A percentile compares a stretch with the other conserved stretches of the same genome.
Evolutionary conservation across 1,139 yeast species (phyloP).

Genomic region (Diutina ranongensis): DNA sequence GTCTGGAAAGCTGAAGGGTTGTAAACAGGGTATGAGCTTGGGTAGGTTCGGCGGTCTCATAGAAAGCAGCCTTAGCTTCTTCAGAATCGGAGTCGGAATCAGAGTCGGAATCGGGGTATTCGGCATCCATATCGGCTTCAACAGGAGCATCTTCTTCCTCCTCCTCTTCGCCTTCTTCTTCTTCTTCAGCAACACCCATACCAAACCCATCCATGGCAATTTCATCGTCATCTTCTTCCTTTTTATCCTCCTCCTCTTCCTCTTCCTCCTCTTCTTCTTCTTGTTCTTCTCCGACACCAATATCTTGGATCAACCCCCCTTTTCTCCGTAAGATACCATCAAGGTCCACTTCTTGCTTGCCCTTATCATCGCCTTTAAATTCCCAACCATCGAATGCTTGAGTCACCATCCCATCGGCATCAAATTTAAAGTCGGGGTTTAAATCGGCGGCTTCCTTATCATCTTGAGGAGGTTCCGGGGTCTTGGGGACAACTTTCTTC

Average conservation of each 20-base stretch:
- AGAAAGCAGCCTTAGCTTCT: conserved; percentile 62
- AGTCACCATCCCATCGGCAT: conserved; percentile 43
- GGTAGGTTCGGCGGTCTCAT: conserved; percentile 43
- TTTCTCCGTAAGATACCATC: conserved; percentile 76
- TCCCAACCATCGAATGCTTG: conserved; percentile 72
- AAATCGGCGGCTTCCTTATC: conserved; percentile 34
- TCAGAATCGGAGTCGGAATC: conserved; percentile 25
- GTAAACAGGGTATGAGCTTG: conserved; percentile 56
- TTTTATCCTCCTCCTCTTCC: conserved; percentile 18
- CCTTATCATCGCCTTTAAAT: conserved; percentile 34
- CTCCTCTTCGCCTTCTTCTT: conserved; percentile 15
- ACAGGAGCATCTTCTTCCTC: conserved; percentile 22
- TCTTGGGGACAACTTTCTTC: conserved; percentile 6
- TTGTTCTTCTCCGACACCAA: conserved; percentile 15
- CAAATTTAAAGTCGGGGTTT: conserved; percentile 62
- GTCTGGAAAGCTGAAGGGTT: conserved; percentile 74
- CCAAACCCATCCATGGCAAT: conserved; percentile 66
- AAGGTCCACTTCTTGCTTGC: conserved; percentile 62
- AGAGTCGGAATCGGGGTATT: neutral
- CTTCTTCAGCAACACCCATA: conserved; percentile 20
- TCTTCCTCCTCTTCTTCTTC: conserved; percentile 11
- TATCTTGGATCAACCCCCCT: conserved; percentile 50
- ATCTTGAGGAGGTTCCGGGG: conserved; percentile 13
- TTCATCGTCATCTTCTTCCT: conserved; percentile 15
- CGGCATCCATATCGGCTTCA: conserved; percentile 22